A percentile compares a stretch with the other conserved stretches of the same genome.
Conservation (phyloP, 2,329 filamentous ascomycete species). For the Stromatinia cepivora region DNA sequence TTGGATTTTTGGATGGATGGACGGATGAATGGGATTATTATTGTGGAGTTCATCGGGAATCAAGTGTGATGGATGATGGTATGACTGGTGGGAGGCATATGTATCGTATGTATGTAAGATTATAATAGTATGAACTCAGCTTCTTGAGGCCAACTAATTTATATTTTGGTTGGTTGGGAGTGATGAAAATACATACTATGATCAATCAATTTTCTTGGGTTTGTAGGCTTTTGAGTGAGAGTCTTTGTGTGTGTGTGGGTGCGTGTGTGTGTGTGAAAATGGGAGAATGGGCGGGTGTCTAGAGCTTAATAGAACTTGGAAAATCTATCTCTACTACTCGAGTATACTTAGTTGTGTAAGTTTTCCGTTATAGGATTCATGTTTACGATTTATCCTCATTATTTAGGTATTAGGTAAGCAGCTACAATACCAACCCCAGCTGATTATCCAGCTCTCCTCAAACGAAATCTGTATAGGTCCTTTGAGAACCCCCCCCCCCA, state of each 20-base stretch:
- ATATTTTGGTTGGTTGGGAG: neutral
- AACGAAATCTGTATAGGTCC: no score
- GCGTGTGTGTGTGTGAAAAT: neutral
- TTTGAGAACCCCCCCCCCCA: no score
- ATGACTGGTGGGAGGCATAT: neutral
- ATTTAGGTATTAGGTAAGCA: no score
- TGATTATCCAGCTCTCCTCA: no score
- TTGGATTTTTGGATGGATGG: neutral
- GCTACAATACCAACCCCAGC: no score
- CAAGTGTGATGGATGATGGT: neutral
- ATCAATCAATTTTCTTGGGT: neutral
- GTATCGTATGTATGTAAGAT: neutral
- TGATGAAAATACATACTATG: neutral
- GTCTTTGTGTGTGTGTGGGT: neutral
- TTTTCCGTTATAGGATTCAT: no score
- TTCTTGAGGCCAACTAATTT: conserved; percentile 2
- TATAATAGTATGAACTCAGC: neutral
- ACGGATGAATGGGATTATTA: neutral
- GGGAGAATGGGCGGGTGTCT: no score
- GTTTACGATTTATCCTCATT: no score
- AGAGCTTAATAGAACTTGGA: no score
- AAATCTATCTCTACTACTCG: no score
- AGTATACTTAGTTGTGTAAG: no score
- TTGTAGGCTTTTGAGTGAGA: neutral
- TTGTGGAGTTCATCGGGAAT: neutral